Conservation (phyloP, 2,329 filamentous ascomycete genomes). For the Aureobasidium pullulans region DNA sequence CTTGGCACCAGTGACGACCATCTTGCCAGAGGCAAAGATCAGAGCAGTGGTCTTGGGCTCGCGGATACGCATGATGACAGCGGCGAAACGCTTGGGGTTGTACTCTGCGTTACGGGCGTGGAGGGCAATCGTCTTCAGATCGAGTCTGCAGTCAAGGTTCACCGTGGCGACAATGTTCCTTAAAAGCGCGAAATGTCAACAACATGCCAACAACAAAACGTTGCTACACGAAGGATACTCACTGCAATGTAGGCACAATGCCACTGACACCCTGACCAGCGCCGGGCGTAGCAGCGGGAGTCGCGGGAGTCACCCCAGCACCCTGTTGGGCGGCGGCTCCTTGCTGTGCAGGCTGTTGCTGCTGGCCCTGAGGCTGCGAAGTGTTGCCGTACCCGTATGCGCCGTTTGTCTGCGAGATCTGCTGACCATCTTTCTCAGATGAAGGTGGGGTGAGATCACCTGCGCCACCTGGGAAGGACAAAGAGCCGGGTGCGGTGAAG, state of each 20-base stretch:
- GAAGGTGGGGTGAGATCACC: slow-evolving; percentile 76
- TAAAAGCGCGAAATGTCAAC: slow-evolving; percentile 39
- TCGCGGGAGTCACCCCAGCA: slow-evolving; percentile 78
- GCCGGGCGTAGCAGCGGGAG: slow-evolving; percentile 85
- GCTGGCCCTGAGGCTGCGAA: slow-evolving; percentile 46
- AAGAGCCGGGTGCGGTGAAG: slow-evolving; percentile 84
- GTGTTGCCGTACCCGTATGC: slow-evolving; percentile 44
- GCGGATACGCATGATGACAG: slow-evolving; percentile 98
- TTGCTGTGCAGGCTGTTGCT: slow-evolving; percentile 15
- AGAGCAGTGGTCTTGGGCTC: slow-evolving; percentile 97
- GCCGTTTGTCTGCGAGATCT: slow-evolving; percentile 41
- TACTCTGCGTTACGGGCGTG: slow-evolving; percentile 98
- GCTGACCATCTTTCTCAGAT: slow-evolving; percentile 58
- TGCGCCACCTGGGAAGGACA: slow-evolving; percentile 82
- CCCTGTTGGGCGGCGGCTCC: slow-evolving; percentile 39
- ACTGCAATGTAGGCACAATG: slow-evolving; percentile 91
- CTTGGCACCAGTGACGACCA: slow-evolving; percentile 70
- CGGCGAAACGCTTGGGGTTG: slow-evolving; percentile 98
- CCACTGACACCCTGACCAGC: slow-evolving; percentile 77
- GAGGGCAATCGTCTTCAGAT: slow-evolving; percentile 97
- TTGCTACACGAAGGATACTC: slow-evolving; percentile 54
- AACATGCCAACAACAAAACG: slow-evolving; percentile 23
- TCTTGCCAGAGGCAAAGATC: slow-evolving; percentile 98
- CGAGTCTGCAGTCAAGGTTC: slow-evolving; percentile 93
- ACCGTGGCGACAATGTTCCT: slow-evolving; percentile 99